phyloP scores from a whole-genome alignment of 164 flowering plant genomes.

The Cinnamomum micranthum region DNA sequence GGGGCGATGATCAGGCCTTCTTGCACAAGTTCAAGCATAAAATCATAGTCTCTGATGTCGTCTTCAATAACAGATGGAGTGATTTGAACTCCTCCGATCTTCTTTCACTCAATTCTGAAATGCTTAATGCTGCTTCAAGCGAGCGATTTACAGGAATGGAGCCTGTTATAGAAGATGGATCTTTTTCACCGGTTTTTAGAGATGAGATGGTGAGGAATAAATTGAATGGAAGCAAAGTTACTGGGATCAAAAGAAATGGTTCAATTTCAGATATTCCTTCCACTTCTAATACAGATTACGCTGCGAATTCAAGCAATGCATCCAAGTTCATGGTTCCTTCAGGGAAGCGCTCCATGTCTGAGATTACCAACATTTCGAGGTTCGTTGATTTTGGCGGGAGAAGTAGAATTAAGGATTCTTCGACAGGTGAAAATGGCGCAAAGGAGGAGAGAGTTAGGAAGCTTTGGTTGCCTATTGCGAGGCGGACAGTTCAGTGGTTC shows the following conservation, averaged over 20 bases:
- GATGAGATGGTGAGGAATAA: conserved; percentile 45
- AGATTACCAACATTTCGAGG: conserved; percentile 55
- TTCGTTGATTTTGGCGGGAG: conserved; percentile 16
- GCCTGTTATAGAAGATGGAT: neutral
- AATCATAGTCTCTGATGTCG: conserved; percentile 58
- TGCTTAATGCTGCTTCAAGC: conserved; percentile 36
- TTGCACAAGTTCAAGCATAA: conserved; percentile 60
- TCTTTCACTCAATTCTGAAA: conserved; percentile 59
- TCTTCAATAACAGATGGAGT: conserved; percentile 76
- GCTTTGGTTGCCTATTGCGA: conserved; percentile 40
- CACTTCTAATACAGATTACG: conserved; percentile 14
- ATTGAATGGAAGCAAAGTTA: conserved; percentile 23
- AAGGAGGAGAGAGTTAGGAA: conserved; percentile 30
- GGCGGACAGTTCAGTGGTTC: conserved; percentile 37
- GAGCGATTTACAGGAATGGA: conserved; percentile 31
- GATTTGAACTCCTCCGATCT: conserved; percentile 69
- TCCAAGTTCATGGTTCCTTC: conserved; percentile 21
- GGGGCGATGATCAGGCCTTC: conserved; percentile 6
- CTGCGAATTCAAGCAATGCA: conserved; percentile 1
- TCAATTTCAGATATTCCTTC: conserved; percentile 13
- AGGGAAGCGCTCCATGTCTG: conserved; percentile 66
- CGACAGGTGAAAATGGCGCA: conserved; percentile 3
- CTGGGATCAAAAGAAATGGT: neutral
- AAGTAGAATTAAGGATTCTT: conserved; percentile 11
- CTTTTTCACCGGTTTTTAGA: conserved; percentile 5